These are phyloP conservation scores for Eleusine coracana DNA, from an alignment of 176 grass and related monocot genomes.

Conservation along the genomic window DNA sequence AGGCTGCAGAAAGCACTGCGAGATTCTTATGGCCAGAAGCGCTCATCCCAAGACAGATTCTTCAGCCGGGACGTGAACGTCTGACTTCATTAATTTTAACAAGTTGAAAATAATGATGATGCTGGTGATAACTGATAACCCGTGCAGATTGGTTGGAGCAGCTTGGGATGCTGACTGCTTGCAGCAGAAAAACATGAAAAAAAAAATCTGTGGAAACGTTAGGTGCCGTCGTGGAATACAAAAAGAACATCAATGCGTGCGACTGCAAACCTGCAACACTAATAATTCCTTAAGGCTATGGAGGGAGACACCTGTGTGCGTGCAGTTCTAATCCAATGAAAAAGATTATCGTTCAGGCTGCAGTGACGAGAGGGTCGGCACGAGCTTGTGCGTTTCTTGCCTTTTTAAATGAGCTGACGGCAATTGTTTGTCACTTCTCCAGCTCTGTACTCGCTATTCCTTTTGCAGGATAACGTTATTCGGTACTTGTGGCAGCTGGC, in stretches of 20 bases:
- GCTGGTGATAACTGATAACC: background rate
- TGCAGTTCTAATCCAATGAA: background rate
- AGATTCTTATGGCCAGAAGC: background rate
- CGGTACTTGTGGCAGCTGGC: background rate
- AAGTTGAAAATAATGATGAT: slow-evolving; percentile 7
- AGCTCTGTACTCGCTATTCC: background rate
- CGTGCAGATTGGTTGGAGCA: background rate
- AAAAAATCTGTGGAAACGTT: background rate
- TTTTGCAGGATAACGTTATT: slow-evolving; percentile 21
- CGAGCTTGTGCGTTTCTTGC: background rate
- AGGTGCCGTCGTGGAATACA: background rate
- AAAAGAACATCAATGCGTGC: slow-evolving; percentile 14
- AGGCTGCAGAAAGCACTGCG: background rate
- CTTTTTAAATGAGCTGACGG: slow-evolving; percentile 17
- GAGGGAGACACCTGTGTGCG: slow-evolving; percentile 3
- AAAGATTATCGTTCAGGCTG: slow-evolving; percentile 31
- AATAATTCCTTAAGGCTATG: background rate
- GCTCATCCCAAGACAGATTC: slow-evolving; percentile 29
- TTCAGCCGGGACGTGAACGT: slow-evolving; percentile 4
- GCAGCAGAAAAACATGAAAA: background rate
- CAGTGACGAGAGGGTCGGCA: slow-evolving; percentile 43
- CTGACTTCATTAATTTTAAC: slow-evolving; percentile 30
- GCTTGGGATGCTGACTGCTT: slow-evolving; percentile 8
- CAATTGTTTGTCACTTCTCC: slow-evolving; percentile 31
- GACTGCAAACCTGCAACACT: background rate